Percentiles rank a stretch among this genome's conserved stretches.
Evolutionary conservation across 2,329 filamentous ascomycete genomes (phyloP).

Genomic region (Ceratocystis variospora): DNA sequence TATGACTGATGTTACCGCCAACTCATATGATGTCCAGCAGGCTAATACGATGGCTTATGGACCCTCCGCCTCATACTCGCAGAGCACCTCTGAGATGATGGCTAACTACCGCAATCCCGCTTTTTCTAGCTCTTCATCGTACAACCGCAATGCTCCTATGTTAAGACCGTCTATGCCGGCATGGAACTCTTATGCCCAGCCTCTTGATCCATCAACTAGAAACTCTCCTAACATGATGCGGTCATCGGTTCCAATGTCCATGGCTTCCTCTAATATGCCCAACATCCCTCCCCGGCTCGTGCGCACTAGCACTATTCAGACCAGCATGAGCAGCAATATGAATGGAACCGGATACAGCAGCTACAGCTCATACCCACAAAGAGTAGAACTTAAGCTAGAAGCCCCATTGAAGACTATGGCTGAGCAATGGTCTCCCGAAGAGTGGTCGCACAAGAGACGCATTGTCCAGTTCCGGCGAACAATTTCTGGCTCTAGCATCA

Average conservation of each 20-base stretch:
- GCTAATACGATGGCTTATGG: not conserved
- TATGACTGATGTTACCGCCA: slow-evolving; percentile 4
- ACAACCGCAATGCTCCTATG: slow-evolving; percentile 29
- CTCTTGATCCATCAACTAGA: slow-evolving; percentile 28
- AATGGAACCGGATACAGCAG: slow-evolving; percentile 48
- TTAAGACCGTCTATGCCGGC: slow-evolving; percentile 29
- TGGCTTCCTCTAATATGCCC: slow-evolving; percentile 35
- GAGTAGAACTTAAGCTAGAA: slow-evolving; percentile 71
- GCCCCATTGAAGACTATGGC: slow-evolving; percentile 79
- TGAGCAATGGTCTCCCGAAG: slow-evolving; percentile 67
- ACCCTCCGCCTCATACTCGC: slow-evolving; percentile 27
- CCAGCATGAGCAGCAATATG: slow-evolving; percentile 27
- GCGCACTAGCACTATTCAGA: slow-evolving; percentile 41
- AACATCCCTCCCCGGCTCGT: slow-evolving; percentile 41
- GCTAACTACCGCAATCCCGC: slow-evolving; percentile 40
- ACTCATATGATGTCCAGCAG: not conserved
- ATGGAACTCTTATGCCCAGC: slow-evolving; percentile 34
- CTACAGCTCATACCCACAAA: slow-evolving; percentile 57
- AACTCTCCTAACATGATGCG: slow-evolving; percentile 26
- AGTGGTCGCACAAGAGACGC: slow-evolving; percentile 63
- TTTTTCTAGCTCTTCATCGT: slow-evolving; percentile 33
- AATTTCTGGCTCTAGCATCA: slow-evolving; percentile 70
- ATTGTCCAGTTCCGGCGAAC: slow-evolving; percentile 79
- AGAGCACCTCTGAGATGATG: slow-evolving; percentile 39
- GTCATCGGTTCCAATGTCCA: slow-evolving; percentile 28